Percentiles rank a stretch among this genome's conserved stretches.
Conservation (phyloP, 192 early-diverging fungal species). For the Bifiguratus adelaidae region DNA sequence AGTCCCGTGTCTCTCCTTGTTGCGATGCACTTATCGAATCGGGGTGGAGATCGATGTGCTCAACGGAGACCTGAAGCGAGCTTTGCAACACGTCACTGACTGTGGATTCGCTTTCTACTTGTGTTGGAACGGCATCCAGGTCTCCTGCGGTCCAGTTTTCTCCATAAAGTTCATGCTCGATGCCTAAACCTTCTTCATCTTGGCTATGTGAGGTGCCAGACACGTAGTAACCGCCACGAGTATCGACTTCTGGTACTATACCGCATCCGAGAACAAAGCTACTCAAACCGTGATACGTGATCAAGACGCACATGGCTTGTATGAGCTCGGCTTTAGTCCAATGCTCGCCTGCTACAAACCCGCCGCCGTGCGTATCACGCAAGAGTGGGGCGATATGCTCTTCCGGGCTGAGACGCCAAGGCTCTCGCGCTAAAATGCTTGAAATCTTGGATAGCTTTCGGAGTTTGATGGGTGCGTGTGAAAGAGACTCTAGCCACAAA, state of each 20-base stretch:
- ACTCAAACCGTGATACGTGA: slow-evolving; percentile 37
- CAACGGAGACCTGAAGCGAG: no score
- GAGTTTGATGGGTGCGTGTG: slow-evolving; percentile 33
- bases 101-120: no score
- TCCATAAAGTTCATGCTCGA: slow-evolving; percentile 26
- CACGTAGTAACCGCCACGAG: slow-evolving; percentile 29
- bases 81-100: no score
- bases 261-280: slow-evolving; percentile 41
- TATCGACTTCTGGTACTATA: slow-evolving; percentile 44
- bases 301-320: slow-evolving; percentile 34
- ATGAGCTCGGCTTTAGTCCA: slow-evolving; percentile 43
- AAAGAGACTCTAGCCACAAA: slow-evolving; percentile 33
- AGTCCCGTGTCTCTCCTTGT: no score
- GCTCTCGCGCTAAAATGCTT: slow-evolving; percentile 37
- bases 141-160: no score
- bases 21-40: no score
- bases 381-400: slow-evolving; percentile 28
- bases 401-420: slow-evolving; percentile 32
- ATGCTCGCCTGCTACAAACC: slow-evolving; percentile 14
- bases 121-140: no score
- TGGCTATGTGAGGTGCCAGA: background rate
- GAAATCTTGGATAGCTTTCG: slow-evolving; percentile 27
- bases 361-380: slow-evolving; percentile 13
- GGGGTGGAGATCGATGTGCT: no score
- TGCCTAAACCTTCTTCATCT: slow-evolving; percentile 10